These are phyloP conservation scores for Aethionema arabicum DNA, from an alignment of 345 rosid species.

Conservation along the genomic window DNA sequence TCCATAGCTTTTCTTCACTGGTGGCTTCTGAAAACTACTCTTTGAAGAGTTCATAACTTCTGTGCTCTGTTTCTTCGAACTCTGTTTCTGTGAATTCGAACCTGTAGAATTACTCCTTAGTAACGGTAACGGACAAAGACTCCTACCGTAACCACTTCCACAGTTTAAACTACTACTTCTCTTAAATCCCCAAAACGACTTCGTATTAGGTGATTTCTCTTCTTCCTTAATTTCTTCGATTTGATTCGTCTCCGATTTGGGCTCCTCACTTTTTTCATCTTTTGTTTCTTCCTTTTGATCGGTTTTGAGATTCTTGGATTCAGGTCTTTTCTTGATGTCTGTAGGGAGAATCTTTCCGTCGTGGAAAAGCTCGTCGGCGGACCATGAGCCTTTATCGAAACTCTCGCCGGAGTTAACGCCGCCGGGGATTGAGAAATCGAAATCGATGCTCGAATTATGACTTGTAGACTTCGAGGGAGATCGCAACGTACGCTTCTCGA, in stretches of 20 bases:
- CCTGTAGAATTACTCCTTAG: constrained; percentile 54
- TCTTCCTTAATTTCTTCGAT: constrained; percentile 5
- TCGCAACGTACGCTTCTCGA: constrained; percentile 45
- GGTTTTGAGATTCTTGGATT: constrained; percentile 2
- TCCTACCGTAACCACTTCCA: constrained; percentile 64
- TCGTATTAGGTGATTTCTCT: constrained; percentile 7
- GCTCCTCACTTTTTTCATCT: neutral
- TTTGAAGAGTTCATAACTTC: constrained; percentile 13
- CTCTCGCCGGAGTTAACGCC: constrained; percentile 26
- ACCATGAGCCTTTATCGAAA: constrained; percentile 34
- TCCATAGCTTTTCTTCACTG: constrained; percentile 44
- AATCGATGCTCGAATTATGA: constrained; percentile 38
- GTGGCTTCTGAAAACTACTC: constrained; percentile 45
- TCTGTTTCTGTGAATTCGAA: constrained; percentile 34
- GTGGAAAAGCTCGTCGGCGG: constrained; percentile 51
- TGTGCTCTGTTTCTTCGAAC: neutral
- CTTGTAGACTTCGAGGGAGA: constrained; percentile 34
- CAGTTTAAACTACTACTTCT: constrained; percentile 78
- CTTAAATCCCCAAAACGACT: constrained; percentile 63
- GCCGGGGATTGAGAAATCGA: constrained; percentile 33
- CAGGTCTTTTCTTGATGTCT: constrained; percentile 35
- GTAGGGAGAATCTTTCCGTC: constrained; percentile 48
- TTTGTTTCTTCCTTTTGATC: constrained; percentile 1
- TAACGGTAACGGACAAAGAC: constrained; percentile 66
- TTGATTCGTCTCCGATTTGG: neutral